A percentile compares a stretch with the other conserved stretches of the same genome.
Evolutionary conservation across 2,329 filamentous ascomycete species (phyloP).

Genomic region (Talaromyces funiculosus): DNA sequence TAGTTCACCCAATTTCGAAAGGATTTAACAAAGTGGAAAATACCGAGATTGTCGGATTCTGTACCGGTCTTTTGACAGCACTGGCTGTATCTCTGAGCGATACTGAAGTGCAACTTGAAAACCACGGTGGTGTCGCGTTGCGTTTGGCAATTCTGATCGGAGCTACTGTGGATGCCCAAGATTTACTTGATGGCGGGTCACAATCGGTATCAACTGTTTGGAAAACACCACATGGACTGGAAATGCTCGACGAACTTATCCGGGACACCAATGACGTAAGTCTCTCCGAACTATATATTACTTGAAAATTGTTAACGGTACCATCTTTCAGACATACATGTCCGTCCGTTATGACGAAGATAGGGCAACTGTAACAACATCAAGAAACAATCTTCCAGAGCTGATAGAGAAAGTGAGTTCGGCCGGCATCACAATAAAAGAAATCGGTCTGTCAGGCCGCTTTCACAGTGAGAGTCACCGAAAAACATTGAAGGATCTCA

Average conservation of each 20-base stretch:
- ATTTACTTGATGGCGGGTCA: slow-evolving; percentile 19
- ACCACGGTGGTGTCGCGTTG: slow-evolving; percentile 34
- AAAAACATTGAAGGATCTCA: not conserved
- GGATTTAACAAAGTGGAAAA: not conserved
- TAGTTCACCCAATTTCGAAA: not conserved
- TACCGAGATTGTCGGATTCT: not conserved
- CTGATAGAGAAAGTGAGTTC: slow-evolving; percentile 22
- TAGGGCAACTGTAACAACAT: slow-evolving; percentile 32
- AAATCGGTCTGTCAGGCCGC: slow-evolving; percentile 28
- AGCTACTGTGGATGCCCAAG: slow-evolving; percentile 31
- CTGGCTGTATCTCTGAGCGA: slow-evolving; percentile 28
- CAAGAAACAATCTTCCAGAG: slow-evolving; percentile 10
- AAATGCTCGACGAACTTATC: too few relatives aligned
- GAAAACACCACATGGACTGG: not conserved
- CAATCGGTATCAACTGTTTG: slow-evolving; percentile 20
- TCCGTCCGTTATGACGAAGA: slow-evolving; percentile 34
- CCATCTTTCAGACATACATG: slow-evolving; percentile 36
- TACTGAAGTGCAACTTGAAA: slow-evolving; percentile 23
- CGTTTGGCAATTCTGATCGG: slow-evolving; percentile 37
- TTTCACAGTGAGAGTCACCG: slow-evolving; percentile 24
- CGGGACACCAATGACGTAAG: too few relatives aligned
- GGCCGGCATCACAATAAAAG: slow-evolving; percentile 22
- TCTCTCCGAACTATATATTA: too few relatives aligned
- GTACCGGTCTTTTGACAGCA: not conserved
- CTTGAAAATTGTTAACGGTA: too few relatives aligned